Base-by-base conservation (phyloP, 192 early-diverging fungal species). In the Irineochytrium annulatum region DNA sequence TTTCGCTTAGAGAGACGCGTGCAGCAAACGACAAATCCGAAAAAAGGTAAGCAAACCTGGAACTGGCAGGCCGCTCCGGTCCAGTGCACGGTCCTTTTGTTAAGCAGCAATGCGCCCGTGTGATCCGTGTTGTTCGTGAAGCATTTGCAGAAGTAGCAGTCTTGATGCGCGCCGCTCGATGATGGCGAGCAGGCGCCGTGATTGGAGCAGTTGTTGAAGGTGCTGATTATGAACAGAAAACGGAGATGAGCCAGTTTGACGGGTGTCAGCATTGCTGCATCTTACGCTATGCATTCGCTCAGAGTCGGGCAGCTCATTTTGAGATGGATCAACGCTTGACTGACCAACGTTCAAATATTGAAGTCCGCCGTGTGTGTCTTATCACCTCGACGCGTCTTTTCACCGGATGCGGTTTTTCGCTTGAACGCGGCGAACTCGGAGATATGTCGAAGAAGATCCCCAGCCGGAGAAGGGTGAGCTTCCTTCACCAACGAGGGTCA, bases 41-140 rank as follows among this genome's bases (percentile, higher is more conserved):
- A n/a, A n/a, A n/a, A n/a, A n/a, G n/a, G n/a, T n/a, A 30, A 34
- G 11, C 22, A 56, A 56, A 60, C 59, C 59, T 62, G 62, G 30
- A 41, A 14, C 41, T 35, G 53, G 29, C 62, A 64, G 31, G 33
- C 14, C 13, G 62, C 37, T n/a, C 62, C 62, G 16, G 62, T 24
- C 62, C 62, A 64, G n/a, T 43, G 20, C 6, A 64, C 62, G 28
- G 55, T 64, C 31, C 62, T 48, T 34, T 64, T n/a, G 27, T 53
- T 53, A 33, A 64, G 55, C 39, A 64, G 43, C 17, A 56, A 24
- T 19, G 34, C 49, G 17, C 62, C 62, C 30, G 34, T 64, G 55
- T 64, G 53, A 30, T 64, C 62, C 17, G 62, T 64, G 62, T 64
- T 64, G 62, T 64, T 64, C 3, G 62, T 64, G 28, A 57, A 64